Base-by-base conservation (phyloP, 441 rosid species). In the Gossypium aridum region DNA sequence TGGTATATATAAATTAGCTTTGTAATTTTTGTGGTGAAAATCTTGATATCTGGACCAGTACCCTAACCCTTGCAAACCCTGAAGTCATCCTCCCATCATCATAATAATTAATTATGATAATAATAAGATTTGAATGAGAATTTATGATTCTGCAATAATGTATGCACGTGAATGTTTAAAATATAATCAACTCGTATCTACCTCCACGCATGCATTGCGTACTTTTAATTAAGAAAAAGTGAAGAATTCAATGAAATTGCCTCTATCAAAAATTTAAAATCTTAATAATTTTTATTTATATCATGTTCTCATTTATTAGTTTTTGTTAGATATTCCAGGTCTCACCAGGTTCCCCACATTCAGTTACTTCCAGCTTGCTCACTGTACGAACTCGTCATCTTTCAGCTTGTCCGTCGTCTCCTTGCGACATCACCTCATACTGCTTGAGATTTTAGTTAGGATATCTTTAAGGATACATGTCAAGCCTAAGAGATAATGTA, bases 381-480 rank as follows among this genome's bases (percentile, higher is more conserved):
- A 34, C 7, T 5, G 7, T 28, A 28, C 34, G 7, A 34, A 4
- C 8, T 34, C 8, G 1, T 34, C 7, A 34, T 6, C 8, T 34
- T 34, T 34, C 1, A 34, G 39, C 1, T 34, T 34, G 39, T 34
- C 0, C 1, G 8, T 34, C 1, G 7, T 6, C 39, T 34, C 8
- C 1, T 6, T 7, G 39, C 2, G 0, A 0, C 39, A 6, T 34
- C 2, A 31, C 37, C 1, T 31, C 6, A 5, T 6, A 5, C 1
- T 31, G 7, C 0, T 0, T 31, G 1, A 31, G 8, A 31, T 5
- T 31, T 31, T 31, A 31, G 7, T 0, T 0, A 0, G 0, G 0
- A 34, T 34, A 31, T 31, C 37, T 31, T 1, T 31, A 3, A 0
- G 0, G 1, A 0, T 31, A 31, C 7, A 31, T 31, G 0, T 31